These are phyloP conservation scores for Babesia ovata DNA, from an alignment of 169 alveolate species.

Conservation along the genomic window DNA sequence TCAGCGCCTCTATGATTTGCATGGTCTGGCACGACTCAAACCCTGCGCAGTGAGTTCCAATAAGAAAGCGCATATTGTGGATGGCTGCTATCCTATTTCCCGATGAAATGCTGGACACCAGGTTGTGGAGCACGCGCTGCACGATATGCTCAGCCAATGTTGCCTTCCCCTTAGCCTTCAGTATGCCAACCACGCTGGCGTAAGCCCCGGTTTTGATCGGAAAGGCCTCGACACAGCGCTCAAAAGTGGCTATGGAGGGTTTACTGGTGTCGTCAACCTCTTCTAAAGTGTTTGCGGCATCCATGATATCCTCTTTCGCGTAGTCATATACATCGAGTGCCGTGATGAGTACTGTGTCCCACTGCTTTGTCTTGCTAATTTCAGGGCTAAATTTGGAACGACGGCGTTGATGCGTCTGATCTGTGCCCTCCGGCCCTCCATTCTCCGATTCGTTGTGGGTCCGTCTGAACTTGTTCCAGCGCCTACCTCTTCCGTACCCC, in stretches of 20 bases:
- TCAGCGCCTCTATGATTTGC: conserved; percentile 28
- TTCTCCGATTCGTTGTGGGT: background rate
- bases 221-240: conserved; percentile 49
- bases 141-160: conserved; percentile 33
- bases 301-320: conserved; percentile 57
- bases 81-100: conserved; percentile 52
- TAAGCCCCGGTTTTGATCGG: conserved; percentile 68
- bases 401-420: background rate
- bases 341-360: conserved; percentile 45
- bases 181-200: conserved; percentile 59
- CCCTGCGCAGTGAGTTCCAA: conserved; percentile 50
- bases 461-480: conserved; percentile 12
- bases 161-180: conserved; percentile 23
- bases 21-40: conserved; percentile 26
- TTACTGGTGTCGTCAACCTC: conserved; percentile 16
- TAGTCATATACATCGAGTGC: conserved; percentile 44
- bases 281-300: conserved; percentile 13
- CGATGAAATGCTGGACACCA: conserved; percentile 20
- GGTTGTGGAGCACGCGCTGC: conserved; percentile 55
- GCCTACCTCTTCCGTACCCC: background rate
- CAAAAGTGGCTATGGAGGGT: conserved; percentile 30
- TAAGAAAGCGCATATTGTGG: conserved; percentile 41
- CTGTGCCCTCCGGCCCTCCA: background rate
- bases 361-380: conserved; percentile 12
- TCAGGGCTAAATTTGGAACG: conserved; percentile 4